phyloP scores from a whole-genome alignment of 2,329 filamentous ascomycete species.

The Cadophora malorum region DNA sequence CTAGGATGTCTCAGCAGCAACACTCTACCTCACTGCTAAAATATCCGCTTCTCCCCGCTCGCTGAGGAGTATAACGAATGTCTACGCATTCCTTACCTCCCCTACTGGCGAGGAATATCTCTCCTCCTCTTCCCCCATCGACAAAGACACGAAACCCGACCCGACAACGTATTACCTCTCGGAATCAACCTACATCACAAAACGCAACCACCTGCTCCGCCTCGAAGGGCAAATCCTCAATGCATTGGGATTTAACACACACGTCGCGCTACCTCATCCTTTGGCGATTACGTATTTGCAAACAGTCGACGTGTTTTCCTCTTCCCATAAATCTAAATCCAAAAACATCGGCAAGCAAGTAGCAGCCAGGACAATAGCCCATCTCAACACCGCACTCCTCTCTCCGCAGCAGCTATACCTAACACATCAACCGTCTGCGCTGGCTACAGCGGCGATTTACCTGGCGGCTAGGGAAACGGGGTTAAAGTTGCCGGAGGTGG shows the following conservation, averaged over 20 bases:
- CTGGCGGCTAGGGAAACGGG: constrained; percentile 80
- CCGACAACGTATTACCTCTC: constrained; percentile 70
- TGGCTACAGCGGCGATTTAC: constrained; percentile 91
- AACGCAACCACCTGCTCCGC: constrained; percentile 69
- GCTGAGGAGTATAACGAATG: constrained; percentile 80
- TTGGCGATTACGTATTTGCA: constrained; percentile 93
- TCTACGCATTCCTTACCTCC: constrained; percentile 82
- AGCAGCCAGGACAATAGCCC: constrained; percentile 70
- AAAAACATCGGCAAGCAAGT: constrained; percentile 55
- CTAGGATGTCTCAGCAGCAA: constrained; percentile 81
- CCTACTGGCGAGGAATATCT: constrained; percentile 52
- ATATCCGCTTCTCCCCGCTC: constrained; percentile 78
- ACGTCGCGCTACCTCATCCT: constrained; percentile 84
- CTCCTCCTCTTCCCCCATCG: constrained; percentile 21
- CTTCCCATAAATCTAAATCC: constrained; percentile 12
- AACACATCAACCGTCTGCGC: constrained; percentile 85
- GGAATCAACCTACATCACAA: constrained; percentile 73
- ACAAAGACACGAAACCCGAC: constrained; percentile 40
- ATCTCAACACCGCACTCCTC: constrained; percentile 85
- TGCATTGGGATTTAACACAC: constrained; percentile 79
- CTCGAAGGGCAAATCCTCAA: constrained; percentile 80
- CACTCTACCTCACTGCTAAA: constrained; percentile 83
- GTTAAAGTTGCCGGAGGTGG: constrained; percentile 78
- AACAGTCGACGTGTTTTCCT: constrained; percentile 72
- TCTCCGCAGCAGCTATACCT: constrained; percentile 89